These are phyloP conservation scores for Myxozyma neotropica DNA, from an alignment of 805 yeast species.

Conservation along the genomic window DNA sequence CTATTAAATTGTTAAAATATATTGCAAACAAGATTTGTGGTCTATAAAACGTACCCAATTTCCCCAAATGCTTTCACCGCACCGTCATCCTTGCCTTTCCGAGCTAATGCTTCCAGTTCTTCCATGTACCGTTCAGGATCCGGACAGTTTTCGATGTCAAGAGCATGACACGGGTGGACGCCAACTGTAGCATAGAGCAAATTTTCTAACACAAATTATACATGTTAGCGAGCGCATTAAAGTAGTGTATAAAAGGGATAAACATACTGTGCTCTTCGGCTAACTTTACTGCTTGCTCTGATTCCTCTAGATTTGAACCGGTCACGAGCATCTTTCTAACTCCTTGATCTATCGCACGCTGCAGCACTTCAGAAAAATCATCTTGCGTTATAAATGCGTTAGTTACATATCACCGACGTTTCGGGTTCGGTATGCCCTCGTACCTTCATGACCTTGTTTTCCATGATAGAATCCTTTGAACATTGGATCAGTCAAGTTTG, in stretches of 20 bases:
- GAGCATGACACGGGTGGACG: slow-evolving; percentile 90
- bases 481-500: slow-evolving; percentile 88
- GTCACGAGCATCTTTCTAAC: slow-evolving; percentile 78
- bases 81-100: slow-evolving; percentile 52
- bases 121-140: slow-evolving; percentile 50
- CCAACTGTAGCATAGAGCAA: slow-evolving; percentile 74
- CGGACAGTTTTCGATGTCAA: slow-evolving; percentile 49
- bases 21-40: background rate
- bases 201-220: slow-evolving; percentile 3
- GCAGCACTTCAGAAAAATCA: slow-evolving; percentile 66
- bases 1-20: background rate
- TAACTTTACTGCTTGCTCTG: slow-evolving; percentile 60
- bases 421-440: background rate
- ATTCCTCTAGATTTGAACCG: slow-evolving; percentile 75
- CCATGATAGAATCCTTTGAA: slow-evolving; percentile 80
- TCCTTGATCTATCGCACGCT: slow-evolving; percentile 64
- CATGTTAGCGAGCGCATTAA: background rate
- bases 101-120: slow-evolving; percentile 53
- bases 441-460: slow-evolving; percentile 59
- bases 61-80: slow-evolving; percentile 87
- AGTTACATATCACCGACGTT: too few relatives aligned
- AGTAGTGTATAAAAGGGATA: background rate
- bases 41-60: slow-evolving; percentile 56
- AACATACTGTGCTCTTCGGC: slow-evolving; percentile 45
- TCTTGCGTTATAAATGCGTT: slow-evolving; percentile 6